Base-by-base conservation (phyloP, 495 filamentous ascomycete genomes). In the Xanthoparmelia taractica region DNA sequence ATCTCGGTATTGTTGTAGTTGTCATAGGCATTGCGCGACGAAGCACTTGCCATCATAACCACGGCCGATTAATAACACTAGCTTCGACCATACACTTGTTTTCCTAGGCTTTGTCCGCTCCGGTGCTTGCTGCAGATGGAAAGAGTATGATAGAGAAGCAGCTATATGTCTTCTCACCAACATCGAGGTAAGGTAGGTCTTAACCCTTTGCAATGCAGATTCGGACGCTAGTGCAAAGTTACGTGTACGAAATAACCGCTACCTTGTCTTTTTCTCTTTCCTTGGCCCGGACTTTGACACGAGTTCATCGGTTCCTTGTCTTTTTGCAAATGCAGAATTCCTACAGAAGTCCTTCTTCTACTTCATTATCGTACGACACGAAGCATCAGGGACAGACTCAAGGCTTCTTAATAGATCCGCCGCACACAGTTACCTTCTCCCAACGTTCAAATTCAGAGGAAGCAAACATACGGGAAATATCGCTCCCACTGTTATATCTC, bases 1-100 rank as follows among this genome's bases (percentile, higher is more conserved):
- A 93, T 82, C 47, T 87, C 78, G n/a, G 88, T 84, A 66, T 82
- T 80, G 72, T 88, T 82, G 71, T 87, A 85, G 70, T 83, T 80
- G 67, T 84, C 79, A 52, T 69, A 71, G 25, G 72, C 67, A 56
- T 78, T 73, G 60, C 74, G 71, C 31, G 74, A 67, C 41, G 76
- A 67, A 67, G 73, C 72, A 66, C 74, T 80, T 40, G 78, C 75
- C 79, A 82, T 82, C 68, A 67, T 75, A 48, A 65, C 66, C 61
- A 60, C 71, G 6, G 17, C 38, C 52, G 50, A 17, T n/a, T 4
- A 17, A 27, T 11, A 13, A 17, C 11, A 1, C 18, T 15, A 50
- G 41, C 25, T 23, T 34, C 18, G 6, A 43, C 17, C 37, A 62
- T 55, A n/a, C 1, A 56, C 11, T 41, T n/a, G 6, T 8, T 29